phyloP scores from a whole-genome alignment of 2,329 filamentous ascomycete genomes.

The Fusarium sp. region DNA sequence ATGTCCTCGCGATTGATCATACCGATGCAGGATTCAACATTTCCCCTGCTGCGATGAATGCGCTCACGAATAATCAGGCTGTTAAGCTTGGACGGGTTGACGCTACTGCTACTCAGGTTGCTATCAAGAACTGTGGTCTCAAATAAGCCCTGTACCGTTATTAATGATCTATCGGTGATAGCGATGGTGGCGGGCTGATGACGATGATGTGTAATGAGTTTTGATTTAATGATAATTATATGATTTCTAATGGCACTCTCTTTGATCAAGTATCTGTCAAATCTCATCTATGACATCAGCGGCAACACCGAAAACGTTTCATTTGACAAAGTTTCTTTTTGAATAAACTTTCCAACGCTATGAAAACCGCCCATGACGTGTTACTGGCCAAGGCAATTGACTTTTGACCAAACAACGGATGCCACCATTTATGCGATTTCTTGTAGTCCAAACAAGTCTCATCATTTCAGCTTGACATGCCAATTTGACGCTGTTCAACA shows the following conservation, averaged over 20 bases:
- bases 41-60: constrained; percentile 62
- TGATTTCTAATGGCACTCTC: accelerated
- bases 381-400: accelerated
- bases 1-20: constrained; percentile 66
- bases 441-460: accelerated
- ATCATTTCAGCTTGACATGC: accelerated
- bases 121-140: constrained; percentile 51
- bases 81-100: constrained; percentile 61
- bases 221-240: not conserved
- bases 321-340: not conserved
- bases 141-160: not conserved
- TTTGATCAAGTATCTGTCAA: not conserved
- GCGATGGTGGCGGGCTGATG: not conserved
- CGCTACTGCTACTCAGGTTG: constrained; percentile 57
- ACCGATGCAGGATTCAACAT: constrained; percentile 63
- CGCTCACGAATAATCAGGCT: constrained; percentile 62
- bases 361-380: not conserved
- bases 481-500: not conserved
- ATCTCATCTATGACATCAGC: not conserved
- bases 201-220: not conserved
- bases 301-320: accelerated
- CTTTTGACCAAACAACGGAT: not conserved
- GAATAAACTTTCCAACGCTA: not conserved
- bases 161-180: not conserved
- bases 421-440: not conserved